Evolutionary conservation across 768 basidiomycete species (phyloP), one percentile per base, ranked within the genome.

Genomic region (Sarcodon aspratus): DNA sequence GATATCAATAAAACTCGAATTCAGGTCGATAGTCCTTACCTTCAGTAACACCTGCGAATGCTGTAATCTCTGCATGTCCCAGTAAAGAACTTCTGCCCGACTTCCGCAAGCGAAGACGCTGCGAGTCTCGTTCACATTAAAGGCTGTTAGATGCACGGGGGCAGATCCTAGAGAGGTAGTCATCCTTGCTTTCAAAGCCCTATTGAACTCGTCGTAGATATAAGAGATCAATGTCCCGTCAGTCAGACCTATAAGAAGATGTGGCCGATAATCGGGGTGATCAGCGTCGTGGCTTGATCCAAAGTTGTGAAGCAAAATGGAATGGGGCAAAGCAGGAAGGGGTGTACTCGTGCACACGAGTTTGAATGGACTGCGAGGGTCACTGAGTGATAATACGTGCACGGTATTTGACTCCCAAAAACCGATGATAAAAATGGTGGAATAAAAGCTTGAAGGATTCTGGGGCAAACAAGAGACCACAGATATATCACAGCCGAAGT

Each of bases 341-440:
- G 59, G 21, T 52, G 60, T 8, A 64, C 68, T 60, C 61, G 55
- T 64, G 51, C 64, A 70, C 1, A 71, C 49, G 8, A 53, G 54
- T 32, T 49, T 50, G 21, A 67, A 52, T 42, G 55, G 55, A 7
- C 52, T 44, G 13, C 50, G 51, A 8, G 45, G 40, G 7, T 69
- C 59, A 4, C 60, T 57, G 36, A 74, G 54, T 5, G 60, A 58
- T 47, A 86, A 66, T 33, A 92, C 63, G 55, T 80, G 72, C 36
- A 92, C 71, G 7, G 62, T 56, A 54, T 82, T 83, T 3, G 75
- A 74, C 17, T 73, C 74, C 90, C 92, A 95, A 55, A 86, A 86
- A 0, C 81, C 78, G n/a, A 85, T 78, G 0, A 74, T 76, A 27
- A 85, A 63, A 47, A 73, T 55, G 9, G 63, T 62, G 1, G 85